A percentile compares a stretch with the other conserved stretches of the same genome.
Evolutionary conservation across 441 rosid genomes (phyloP).

Genomic region (Bocquillonia castaneifolia): DNA sequence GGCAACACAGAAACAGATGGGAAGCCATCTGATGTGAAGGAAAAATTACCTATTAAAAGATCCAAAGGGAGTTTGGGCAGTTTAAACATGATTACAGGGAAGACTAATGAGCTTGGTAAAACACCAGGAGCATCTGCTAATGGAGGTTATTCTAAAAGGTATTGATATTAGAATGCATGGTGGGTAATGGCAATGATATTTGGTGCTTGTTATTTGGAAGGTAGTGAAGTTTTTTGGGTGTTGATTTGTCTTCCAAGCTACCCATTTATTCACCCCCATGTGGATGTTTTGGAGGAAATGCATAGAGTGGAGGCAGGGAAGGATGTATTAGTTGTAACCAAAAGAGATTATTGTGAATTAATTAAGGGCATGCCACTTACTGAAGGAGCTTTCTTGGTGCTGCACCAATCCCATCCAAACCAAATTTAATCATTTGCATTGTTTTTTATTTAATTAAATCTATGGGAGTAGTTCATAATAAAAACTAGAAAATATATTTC

Average conservation of each 20-base stretch:
- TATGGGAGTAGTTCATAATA: neutral
- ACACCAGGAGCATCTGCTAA: slow-evolving; percentile 70
- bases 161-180: slow-evolving; percentile 10
- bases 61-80: slow-evolving; percentile 98
- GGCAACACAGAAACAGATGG: slow-evolving; percentile 59
- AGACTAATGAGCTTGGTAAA: slow-evolving; percentile 61
- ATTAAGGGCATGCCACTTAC: neutral
- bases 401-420: neutral
- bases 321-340: neutral
- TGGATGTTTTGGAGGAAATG: neutral
- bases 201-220: neutral
- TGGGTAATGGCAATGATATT: neutral
- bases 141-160: slow-evolving; percentile 85
- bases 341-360: slow-evolving; percentile 3
- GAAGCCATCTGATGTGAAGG: slow-evolving; percentile 75
- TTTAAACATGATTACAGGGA: slow-evolving; percentile 82
- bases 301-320: neutral
- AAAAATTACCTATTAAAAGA: slow-evolving; percentile 90
- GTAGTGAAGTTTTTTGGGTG: slow-evolving; percentile 6
- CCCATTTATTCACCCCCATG: neutral
- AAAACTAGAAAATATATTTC: neutral
- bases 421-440: neutral
- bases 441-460: neutral
- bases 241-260: neutral
- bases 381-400: neutral